These are phyloP conservation scores for Phylloporus sp. DNA, from an alignment of 768 basidiomycete genomes.

Conservation along the genomic window DNA sequence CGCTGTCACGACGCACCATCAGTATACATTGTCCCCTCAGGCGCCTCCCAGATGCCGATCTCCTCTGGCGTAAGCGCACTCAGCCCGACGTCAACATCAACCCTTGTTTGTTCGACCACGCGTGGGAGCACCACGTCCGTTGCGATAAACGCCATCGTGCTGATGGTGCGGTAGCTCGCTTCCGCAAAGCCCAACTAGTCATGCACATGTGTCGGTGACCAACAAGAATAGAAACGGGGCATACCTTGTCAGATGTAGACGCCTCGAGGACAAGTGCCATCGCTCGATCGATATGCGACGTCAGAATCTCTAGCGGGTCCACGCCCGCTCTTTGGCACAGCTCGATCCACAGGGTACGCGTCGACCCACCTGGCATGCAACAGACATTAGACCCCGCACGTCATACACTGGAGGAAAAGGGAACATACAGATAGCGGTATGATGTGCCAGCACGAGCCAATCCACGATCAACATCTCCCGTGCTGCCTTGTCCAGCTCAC, in stretches of 20 bases:
- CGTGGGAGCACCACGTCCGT: conserved; percentile 64
- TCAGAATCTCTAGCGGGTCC: conserved; percentile 65
- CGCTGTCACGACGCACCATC: conserved; percentile 54
- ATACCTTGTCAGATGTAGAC: conserved; percentile 48
- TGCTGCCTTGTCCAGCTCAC: conserved; percentile 34
- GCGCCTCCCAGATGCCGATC: conserved; percentile 81
- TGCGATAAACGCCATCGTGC: conserved; percentile 77
- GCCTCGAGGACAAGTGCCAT: conserved; percentile 48
- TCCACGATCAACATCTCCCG: conserved; percentile 50
- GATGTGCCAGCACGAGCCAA: conserved; percentile 69
- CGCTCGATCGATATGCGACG: conserved; percentile 45
- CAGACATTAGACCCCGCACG: neutral
- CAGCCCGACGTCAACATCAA: conserved; percentile 64
- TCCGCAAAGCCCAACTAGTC: conserved; percentile 48
- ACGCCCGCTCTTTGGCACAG: conserved; percentile 62
- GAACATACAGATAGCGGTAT: conserved; percentile 55
- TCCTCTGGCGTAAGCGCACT: conserved; percentile 67
- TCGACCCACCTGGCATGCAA: conserved; percentile 13
- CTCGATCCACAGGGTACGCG: conserved; percentile 63
- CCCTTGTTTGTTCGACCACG: conserved; percentile 60
- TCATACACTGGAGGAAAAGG: neutral
- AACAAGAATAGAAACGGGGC: neutral
- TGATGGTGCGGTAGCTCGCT: conserved; percentile 71
- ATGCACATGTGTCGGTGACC: too few species aligned
- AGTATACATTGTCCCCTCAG: conserved; percentile 73